Evolutionary conservation across 306 rosid genomes (phyloP), one percentile per base, ranked within the genome.

Genomic region (Arachis hypogaea): DNA sequence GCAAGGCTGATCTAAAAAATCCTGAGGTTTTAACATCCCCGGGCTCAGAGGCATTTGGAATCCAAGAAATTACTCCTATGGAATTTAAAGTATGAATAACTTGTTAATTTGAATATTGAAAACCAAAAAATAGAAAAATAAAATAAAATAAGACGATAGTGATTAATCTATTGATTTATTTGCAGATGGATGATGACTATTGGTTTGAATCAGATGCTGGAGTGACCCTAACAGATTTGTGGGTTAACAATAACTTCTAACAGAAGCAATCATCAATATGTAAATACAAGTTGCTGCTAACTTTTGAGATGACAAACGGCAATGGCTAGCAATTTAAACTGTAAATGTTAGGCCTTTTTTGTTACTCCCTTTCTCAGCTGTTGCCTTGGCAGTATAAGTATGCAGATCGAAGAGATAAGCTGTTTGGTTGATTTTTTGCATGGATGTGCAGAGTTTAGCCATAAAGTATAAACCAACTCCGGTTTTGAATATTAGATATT

Each of bases 151-250:
- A 14, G 47, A 40, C 66, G 55, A 55, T 69, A 6, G 12, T 57
- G 67, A 44, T 68, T 76, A 11, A 28, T 62, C n/a, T 46, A 8
- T 62, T 62, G 36, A 9, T 80, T 14, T 59, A 11, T 82, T 70
- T 71, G 85, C 86, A 90, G 98, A 78, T 74, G 7, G 82, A 84
- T 29, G 74, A 85, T 80, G 98, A 93, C 83, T 93, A 93, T 69
- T 93, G 98, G 96, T 88, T 93, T 66, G 78, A 75, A 69, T 84
- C 95, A 59, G 87, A 93, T 76, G 82, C 85, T 70, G 81, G 80
- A 66, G 83, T 88, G 78, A 77, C 86, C 82, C 75, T 76, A 57
- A 84, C 96, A 41, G 81, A 84, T 83, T 76, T 90, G 57, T 93
- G 95, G 97, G 88, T 89, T 84, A 80, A 78, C 68, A 71, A 84